Base-by-base conservation (phyloP, 345 rosid species). In the Camelina laxa region DNA sequence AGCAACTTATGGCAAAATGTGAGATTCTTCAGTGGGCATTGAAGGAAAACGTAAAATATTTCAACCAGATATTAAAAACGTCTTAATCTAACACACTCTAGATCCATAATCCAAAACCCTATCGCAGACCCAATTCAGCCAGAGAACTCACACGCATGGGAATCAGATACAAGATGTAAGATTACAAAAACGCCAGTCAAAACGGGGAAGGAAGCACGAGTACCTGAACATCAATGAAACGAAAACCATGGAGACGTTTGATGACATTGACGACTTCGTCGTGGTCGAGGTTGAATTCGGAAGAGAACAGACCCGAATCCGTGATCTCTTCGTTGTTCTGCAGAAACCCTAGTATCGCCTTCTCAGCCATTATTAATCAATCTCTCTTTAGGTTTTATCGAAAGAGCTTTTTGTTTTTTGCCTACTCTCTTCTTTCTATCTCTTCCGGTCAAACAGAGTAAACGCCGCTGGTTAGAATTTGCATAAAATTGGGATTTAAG, bases 201-300 rank as follows among this genome's bases (percentile, higher is more conserved):
- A 36, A 38, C 41, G 41, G 61, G 17, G 9, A 70, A 55, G 17
- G 9, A 70, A 55, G 22, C 9, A 36, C 11, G 22, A 9, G 75
- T 31, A 85, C 97, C 89, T 85, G 79, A 24, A 85, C 87, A 15
- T 83, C 88, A 42, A 92, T 72, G 85, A 83, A 90, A 41, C 82
- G 75, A 81, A 86, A 92, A 56, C 96, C 96, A 67, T 78, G 83
- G 56, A 92, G 91, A 70, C 98, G 87, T 82, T 88, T 87, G 80
- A 88, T 70, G 75, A 83, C 86, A 67, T 90, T 90, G 69, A 88
- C 87, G 21, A 86, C 81, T 11, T 87, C 92, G 64, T 55, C 80
- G 78, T 90, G 98, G 69, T 87, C 87, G 65, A 90, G 75, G 21
- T 79, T 84, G 6, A 15, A 74, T 22, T 81, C 85, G 10, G 80